Base-by-base conservation (phyloP, 1,139 yeast species). In the Saccharomyces hybrid region DNA sequence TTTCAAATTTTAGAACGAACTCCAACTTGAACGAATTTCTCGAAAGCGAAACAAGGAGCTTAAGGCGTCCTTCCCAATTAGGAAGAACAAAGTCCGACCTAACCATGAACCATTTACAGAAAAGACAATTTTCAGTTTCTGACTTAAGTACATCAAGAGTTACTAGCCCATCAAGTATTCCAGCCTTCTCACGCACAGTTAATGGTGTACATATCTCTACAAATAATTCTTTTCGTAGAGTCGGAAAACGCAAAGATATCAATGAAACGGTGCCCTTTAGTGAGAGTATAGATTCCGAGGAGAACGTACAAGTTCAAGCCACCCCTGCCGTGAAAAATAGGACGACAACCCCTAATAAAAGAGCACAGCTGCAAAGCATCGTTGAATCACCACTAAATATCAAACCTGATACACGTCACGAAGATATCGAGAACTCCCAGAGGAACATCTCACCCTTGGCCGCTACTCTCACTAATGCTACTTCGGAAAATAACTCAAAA, bases 61-160 rank as follows among this genome's bases (percentile, higher is more conserved):
- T 56, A 7, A 60, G 56, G 28, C 58, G 54, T 11, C 61, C 66
- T 6, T 55, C 64, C 2, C 53, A 60, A 19, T 53, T 63, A 7
- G 58, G 64, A 4, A 60, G 70, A 29, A 61, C 71, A 1, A 58
- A 59, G n/a, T 68, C 72, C 11, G 72, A 68, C 57, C 32, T 67
- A 6, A 54, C 61, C 8, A 61, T 68, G 56, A 64, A 58, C 51
- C 59, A 60, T 47, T 53, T 68, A 28, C 68, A 66, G 48, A 66
- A 59, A 49, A 59, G 72, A 16, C 70, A 68, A 53, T 56, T 68
- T 16, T 63, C 71, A 1, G 66, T 65, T n/a, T 55, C 62, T 2
- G 67, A 62, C 3, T 51, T 67, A 9, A 54, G 59, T 7, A 46
- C 59, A 12, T 41, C 53, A 12, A 46, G 50, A 54, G 26, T 12